phyloP scores from a whole-genome alignment of 179 eudicot genomes.

The Beta macrorhiza region DNA sequence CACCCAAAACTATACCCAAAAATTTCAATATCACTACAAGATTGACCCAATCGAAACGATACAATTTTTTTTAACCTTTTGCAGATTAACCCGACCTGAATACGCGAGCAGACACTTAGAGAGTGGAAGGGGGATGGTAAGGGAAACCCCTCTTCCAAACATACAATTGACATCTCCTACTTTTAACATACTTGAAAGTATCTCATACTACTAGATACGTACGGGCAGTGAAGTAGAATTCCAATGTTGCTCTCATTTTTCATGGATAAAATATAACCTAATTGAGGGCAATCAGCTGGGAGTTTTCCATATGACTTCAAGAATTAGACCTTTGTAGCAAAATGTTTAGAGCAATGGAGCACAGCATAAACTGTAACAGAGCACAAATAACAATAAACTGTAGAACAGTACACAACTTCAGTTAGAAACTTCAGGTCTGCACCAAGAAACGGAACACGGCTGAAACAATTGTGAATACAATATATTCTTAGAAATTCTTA shows the following conservation, averaged over 20 bases:
- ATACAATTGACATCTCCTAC: too few species aligned
- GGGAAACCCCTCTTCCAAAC: too few species aligned
- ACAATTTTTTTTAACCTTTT: too few species aligned
- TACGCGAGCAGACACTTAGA: too few species aligned
- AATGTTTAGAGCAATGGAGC: neutral
- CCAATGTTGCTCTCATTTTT: neutral
- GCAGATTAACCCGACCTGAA: too few species aligned
- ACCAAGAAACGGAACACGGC: neutral
- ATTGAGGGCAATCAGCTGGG: neutral
- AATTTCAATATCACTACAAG: too few species aligned
- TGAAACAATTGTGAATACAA: neutral
- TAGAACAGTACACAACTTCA: neutral
- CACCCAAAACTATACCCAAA: too few species aligned
- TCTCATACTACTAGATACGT: too few species aligned
- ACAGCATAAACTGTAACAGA: neutral
- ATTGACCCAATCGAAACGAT: too few species aligned
- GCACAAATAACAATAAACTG: neutral
- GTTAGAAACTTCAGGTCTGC: neutral
- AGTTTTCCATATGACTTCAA: neutral
- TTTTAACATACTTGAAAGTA: too few species aligned
- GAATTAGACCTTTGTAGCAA: neutral
- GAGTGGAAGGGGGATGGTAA: too few species aligned
- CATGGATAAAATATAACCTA: neutral
- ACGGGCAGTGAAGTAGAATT: too few species aligned
- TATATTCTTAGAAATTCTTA: neutral